Conservation (phyloP, 148 eudicot genomes). For the Vaccinium vitisidaea region DNA sequence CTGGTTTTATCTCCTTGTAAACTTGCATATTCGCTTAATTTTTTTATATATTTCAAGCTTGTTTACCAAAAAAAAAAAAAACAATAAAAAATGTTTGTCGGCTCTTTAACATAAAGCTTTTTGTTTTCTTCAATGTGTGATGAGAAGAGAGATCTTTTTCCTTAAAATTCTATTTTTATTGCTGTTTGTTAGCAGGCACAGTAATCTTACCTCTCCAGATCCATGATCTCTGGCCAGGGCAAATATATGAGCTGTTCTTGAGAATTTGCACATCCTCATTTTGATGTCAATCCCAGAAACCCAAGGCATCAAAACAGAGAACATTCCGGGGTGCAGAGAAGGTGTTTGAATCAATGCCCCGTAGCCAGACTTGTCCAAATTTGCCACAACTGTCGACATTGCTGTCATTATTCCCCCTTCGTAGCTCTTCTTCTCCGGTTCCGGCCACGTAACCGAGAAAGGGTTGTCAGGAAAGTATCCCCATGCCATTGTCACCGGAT, state of each 20-base stretch:
- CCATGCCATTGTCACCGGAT: slow-evolving; percentile 78
- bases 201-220: slow-evolving; percentile 36
- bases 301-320: slow-evolving; percentile 62
- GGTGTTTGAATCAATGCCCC: slow-evolving; percentile 71
- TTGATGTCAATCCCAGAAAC: slow-evolving; percentile 49
- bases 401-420: slow-evolving; percentile 77
- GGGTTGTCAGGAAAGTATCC: slow-evolving; percentile 53
- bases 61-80: no score
- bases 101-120: no score
- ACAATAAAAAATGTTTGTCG: no score
- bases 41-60: no score
- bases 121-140: no score
- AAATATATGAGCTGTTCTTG: slow-evolving; percentile 65
- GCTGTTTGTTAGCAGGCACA: not conserved
- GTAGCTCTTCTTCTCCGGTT: slow-evolving; percentile 50
- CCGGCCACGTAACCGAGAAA: slow-evolving; percentile 31
- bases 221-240: slow-evolving; percentile 64
- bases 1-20: no score
- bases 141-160: not conserved
- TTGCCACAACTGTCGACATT: slow-evolving; percentile 50
- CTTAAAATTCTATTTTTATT: not conserved
- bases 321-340: slow-evolving; percentile 66
- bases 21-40: no score
- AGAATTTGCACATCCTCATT: slow-evolving; percentile 52
- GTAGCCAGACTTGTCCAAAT: slow-evolving; percentile 35